These are phyloP conservation scores for Aureobasidium sp. DNA, from an alignment of 2,329 filamentous ascomycete genomes.

Conservation along the genomic window DNA sequence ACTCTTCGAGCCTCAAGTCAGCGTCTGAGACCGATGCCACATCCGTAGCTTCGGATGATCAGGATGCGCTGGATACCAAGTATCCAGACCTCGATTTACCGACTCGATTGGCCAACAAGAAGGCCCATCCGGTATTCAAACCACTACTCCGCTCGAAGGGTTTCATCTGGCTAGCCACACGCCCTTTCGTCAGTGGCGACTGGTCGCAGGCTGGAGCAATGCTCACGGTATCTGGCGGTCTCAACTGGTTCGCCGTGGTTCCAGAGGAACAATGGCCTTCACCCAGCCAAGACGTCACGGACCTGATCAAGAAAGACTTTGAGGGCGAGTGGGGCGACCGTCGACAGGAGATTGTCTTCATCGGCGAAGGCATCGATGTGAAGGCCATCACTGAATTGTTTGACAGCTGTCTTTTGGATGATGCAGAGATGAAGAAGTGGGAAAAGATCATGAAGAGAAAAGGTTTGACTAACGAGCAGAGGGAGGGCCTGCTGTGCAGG, in stretches of 20 bases:
- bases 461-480: constrained; percentile 10
- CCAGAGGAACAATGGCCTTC: constrained; percentile 45
- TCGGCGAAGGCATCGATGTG: constrained; percentile 57
- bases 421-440: constrained; percentile 46
- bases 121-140: constrained; percentile 45
- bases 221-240: constrained; percentile 53
- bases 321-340: constrained; percentile 57
- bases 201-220: constrained; percentile 61
- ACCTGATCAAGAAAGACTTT: constrained; percentile 46
- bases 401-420: constrained; percentile 56
- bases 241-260: constrained; percentile 54
- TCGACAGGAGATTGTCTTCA: constrained; percentile 66
- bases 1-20: background rate
- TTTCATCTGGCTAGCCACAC: constrained; percentile 53
- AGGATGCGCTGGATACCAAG: constrained; percentile 1
- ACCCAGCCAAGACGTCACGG: constrained; percentile 41
- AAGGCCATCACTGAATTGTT: constrained; percentile 46
- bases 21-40: constrained; percentile 9
- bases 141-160: constrained; percentile 59
- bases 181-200: constrained; percentile 49
- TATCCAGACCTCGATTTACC: constrained; percentile 21
- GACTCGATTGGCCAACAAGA: constrained; percentile 50
- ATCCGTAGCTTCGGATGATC: background rate
- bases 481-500: constrained; percentile 33
- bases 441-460: constrained; percentile 31